Evolutionary conservation across 306 rosid species (phyloP), one percentile per base, ranked within the genome.

Genomic region (Vigna hirtella): DNA sequence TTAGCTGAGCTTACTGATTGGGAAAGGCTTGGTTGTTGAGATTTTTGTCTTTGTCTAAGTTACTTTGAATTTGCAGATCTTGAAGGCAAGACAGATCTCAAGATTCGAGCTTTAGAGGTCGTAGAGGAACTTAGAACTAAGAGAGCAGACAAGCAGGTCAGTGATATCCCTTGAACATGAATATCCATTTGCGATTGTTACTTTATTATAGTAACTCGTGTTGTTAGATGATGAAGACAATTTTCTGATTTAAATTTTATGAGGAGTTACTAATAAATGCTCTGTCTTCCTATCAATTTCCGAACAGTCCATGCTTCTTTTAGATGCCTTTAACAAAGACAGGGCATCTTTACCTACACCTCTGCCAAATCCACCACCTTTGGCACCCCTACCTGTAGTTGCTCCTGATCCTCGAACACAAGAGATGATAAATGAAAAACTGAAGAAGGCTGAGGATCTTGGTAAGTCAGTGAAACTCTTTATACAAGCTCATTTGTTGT

Each of bases 391-490:
- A 83, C 99, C 99, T 72, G 88, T 84, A 45, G 87, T 79, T 67
- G 86, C 97, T 62, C 98, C 98, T 16, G 99, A 96, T 82, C 83
- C 98, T 79, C 90, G 90, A 56, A 96, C 91, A 3, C 99, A 96
- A 73, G 99, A 96, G 84, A 88, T 96, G 99, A 96, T 96, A 84
- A 96, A 96, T 93, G 99, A 96, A 70, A 96, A 96, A 87, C 82
- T 96, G 83, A 96, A 91, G 81, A 96, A 91, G 89, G 99, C 99
- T 1, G 99, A 96, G 90, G 99, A 93, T 78, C 98, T 96, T 52
- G 99, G 99, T 96, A 84, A 83, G 91, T 83, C 48, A 6, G 36
- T 48, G 57, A 66, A 34, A 24, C 24, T 45, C 66, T 69, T 40
- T 4, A 50, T 50, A 36, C 17, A 51, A 26, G 1, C 45, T n/a